Conservation (phyloP, 164 flowering plant genomes). For the Piper longum region DNA sequence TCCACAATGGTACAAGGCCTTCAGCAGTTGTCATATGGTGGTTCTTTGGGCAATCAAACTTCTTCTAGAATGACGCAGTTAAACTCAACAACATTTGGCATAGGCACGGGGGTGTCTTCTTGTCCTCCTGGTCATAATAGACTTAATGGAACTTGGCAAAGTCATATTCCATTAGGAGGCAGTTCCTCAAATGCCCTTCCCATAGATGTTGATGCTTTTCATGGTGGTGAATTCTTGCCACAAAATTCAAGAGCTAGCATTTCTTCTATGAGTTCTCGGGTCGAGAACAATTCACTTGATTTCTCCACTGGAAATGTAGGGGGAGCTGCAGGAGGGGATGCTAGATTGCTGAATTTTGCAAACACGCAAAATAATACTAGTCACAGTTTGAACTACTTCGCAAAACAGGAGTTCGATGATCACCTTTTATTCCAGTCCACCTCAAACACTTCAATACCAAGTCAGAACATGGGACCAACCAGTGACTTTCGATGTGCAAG, state of each 20-base stretch:
- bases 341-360: slow-evolving; percentile 11
- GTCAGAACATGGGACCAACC: slow-evolving; percentile 17
- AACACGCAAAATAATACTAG: slow-evolving; percentile 3
- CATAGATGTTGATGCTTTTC: slow-evolving; percentile 13
- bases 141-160: slow-evolving; percentile 35
- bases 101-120: slow-evolving; percentile 16
- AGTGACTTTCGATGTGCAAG: slow-evolving; percentile 11
- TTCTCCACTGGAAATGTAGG: slow-evolving; percentile 16
- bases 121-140: slow-evolving; percentile 27
- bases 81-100: slow-evolving; percentile 13
- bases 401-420: slow-evolving; percentile 25
- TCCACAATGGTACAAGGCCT: slow-evolving; percentile 26
- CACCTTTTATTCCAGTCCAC: slow-evolving; percentile 15
- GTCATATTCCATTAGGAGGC: slow-evolving; percentile 22
- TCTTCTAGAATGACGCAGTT: slow-evolving; percentile 14
- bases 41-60: slow-evolving; percentile 22
- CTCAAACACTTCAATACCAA: slow-evolving; percentile 14
- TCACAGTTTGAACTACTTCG: slow-evolving; percentile 9
- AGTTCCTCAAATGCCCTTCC: slow-evolving; percentile 23
- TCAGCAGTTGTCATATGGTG: slow-evolving; percentile 16
- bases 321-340: slow-evolving; percentile 18
- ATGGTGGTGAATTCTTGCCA: slow-evolving; percentile 13
- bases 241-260: slow-evolving; percentile 17
- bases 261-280: slow-evolving; percentile 15
- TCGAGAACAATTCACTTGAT: slow-evolving; percentile 16